Evolutionary conservation across 345 rosid species (phyloP), one percentile per base, ranked within the genome.

Genomic region (Theobroma cacao): DNA sequence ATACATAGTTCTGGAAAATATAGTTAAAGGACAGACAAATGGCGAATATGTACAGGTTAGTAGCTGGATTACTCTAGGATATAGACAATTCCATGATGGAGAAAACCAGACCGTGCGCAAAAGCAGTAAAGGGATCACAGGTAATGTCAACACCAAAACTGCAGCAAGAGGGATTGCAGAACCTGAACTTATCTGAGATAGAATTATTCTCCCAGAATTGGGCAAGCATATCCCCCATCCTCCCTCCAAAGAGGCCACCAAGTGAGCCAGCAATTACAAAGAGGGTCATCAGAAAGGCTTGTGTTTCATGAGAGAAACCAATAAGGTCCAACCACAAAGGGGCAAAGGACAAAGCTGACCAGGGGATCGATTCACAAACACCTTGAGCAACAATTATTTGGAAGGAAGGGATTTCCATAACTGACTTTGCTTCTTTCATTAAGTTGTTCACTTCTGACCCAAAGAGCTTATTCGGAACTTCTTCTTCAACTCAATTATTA

Each of bases 341-440:
- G 2, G 85, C 85, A 83, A 89, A 89, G 13, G 91, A 87, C n/a
- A 88, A 84, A 82, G 88, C 89, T 34, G 89, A 89, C 89, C 90
- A 83, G 3, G 93, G 91, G 74, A 88, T 15, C 92, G 91, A 81
- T 14, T 91, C 93, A 0, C 87, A 87, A 13, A 89, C 87, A 20
- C 91, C 91, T 78, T 89, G 93, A 80, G 94, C 93, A 0, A 91
- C 86, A 10, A 89, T 77, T 55, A 88, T 85, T 77, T 89, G 93
- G 47, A 91, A 91, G 69, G 91, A 84, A 15, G 90, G 91, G 22
- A 87, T 85, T 74, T 75, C 87, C 3, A 91, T 75, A 10, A 89
- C 91, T 36, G 77, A 64, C 38, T 89, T 89, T 0, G 90, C 87
- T 81, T 91, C 91, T 68, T 13, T 48, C 11, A 88, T 30, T 11